These are phyloP conservation scores for Ceratocystis smalleyi DNA, from an alignment of 2,329 filamentous ascomycete species.

Conservation along the genomic window DNA sequence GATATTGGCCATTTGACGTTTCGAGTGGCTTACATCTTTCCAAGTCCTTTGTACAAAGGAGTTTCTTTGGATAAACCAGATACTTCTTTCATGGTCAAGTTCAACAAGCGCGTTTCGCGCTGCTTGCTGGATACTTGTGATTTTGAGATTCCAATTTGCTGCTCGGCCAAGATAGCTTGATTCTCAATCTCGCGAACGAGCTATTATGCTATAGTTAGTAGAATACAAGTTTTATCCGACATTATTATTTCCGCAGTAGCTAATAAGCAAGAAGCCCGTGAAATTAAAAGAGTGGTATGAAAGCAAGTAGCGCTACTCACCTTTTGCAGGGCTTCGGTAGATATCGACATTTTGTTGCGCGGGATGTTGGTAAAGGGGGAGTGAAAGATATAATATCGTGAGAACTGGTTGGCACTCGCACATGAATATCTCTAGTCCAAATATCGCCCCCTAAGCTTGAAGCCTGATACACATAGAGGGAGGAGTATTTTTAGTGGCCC, in stretches of 20 bases:
- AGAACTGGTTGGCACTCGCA: neutral
- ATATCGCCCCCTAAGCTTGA: too few species aligned
- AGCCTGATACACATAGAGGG: neutral
- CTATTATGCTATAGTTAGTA: constrained; percentile 31
- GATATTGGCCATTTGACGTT: neutral
- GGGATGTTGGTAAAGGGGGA: neutral
- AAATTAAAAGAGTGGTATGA: neutral
- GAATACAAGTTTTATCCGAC: neutral
- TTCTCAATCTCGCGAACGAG: constrained; percentile 86
- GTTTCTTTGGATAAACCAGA: constrained; percentile 59
- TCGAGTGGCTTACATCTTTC: constrained; percentile 64
- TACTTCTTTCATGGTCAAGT: constrained; percentile 74
- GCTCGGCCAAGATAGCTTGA: constrained; percentile 73
- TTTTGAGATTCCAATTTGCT: constrained; percentile 77
- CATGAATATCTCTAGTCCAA: neutral
- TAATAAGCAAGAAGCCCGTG: neutral
- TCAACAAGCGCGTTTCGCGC: constrained; percentile 73
- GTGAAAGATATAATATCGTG: neutral
- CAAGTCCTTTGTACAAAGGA: constrained; percentile 82
- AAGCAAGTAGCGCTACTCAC: constrained; percentile 29
- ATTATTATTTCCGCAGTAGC: neutral
- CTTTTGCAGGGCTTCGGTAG: constrained; percentile 88
- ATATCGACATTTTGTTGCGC: constrained; percentile 62
- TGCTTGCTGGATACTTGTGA: constrained; percentile 74
- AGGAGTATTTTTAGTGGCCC: neutral